These are phyloP conservation scores for Neurospora sp. DNA, from an alignment of 495 filamentous ascomycete genomes.

Conservation along the genomic window DNA sequence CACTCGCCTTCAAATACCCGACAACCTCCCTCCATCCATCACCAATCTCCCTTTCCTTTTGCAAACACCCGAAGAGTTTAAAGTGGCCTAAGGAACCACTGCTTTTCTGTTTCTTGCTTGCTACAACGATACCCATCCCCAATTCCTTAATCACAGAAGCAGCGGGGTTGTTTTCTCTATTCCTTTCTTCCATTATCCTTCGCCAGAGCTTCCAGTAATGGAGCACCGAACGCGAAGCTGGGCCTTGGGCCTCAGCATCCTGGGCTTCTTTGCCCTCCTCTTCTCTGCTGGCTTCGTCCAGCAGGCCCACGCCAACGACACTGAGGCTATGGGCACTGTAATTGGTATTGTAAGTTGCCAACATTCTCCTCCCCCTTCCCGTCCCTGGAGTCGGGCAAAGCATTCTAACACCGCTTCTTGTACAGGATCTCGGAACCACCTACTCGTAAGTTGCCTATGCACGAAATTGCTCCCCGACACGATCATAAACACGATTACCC, in stretches of 20 bases:
- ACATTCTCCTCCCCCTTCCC: not conserved
- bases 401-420: conserved; percentile 8
- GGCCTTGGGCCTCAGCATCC: conserved; percentile 33
- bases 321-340: conserved; percentile 75
- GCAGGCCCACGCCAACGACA: conserved; percentile 63
- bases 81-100: conserved; percentile 5
- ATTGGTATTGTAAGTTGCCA: conserved; percentile 68
- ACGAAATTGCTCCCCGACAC: not conserved
- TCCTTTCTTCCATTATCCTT: conserved; percentile 2
- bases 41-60: conserved; percentile 8
- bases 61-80: conserved; percentile 1
- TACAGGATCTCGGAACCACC: conserved; percentile 84
- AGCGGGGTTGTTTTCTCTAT: conserved; percentile 10
- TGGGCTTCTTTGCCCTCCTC: conserved; percentile 66
- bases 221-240: conserved; percentile 42
- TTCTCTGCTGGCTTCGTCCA: conserved; percentile 62
- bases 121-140: conserved; percentile 4
- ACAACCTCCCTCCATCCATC: conserved; percentile 4
- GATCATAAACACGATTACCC: not conserved
- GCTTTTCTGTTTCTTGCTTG: conserved; percentile 6
- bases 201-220: conserved; percentile 28
- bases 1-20: not conserved
- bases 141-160: not conserved
- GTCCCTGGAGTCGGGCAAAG: not conserved
- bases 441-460: conserved; percentile 57